phyloP scores from a whole-genome alignment of 257 asterid genomes.

The Thymus quinquecostatus region DNA sequence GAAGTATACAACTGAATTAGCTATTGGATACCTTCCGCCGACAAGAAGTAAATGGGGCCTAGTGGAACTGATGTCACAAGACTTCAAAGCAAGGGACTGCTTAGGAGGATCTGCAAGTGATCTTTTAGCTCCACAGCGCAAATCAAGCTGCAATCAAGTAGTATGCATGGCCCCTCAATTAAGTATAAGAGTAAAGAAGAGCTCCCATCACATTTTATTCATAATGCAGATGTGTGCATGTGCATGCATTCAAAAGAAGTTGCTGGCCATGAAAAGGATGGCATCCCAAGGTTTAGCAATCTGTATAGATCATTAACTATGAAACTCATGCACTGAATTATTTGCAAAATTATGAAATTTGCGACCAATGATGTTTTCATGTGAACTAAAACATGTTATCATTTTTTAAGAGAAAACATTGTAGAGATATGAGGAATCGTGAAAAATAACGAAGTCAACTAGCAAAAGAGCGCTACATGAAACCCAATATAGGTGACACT shows the following conservation, averaged over 20 bases:
- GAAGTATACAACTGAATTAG: slow-evolving; percentile 26
- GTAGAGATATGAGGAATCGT: background rate
- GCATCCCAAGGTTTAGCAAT: slow-evolving; percentile 7
- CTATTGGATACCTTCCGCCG: slow-evolving; percentile 81
- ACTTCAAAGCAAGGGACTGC: slow-evolving; percentile 77
- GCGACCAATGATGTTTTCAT: background rate
- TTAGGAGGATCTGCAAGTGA: slow-evolving; percentile 87
- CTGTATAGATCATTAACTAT: background rate
- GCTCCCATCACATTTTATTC: slow-evolving; percentile 13
- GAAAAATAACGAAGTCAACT: background rate
- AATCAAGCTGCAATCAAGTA: slow-evolving; percentile 72
- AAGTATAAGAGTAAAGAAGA: slow-evolving; percentile 19
- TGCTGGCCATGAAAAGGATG: background rate
- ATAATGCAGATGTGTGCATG: background rate
- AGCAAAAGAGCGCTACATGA: background rate
- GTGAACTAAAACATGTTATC: background rate
- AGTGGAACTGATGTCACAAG: slow-evolving; percentile 85
- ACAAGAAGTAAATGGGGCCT: slow-evolving; percentile 98
- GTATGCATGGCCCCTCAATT: background rate
- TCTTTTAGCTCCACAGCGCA: slow-evolving; percentile 87
- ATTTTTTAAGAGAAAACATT: background rate
- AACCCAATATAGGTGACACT: background rate
- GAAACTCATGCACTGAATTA: background rate
- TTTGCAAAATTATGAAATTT: slow-evolving; percentile 2
- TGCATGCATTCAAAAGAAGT: background rate